Conservation (phyloP, 2,329 filamentous ascomycete species). For the Phoma herbarum region DNA sequence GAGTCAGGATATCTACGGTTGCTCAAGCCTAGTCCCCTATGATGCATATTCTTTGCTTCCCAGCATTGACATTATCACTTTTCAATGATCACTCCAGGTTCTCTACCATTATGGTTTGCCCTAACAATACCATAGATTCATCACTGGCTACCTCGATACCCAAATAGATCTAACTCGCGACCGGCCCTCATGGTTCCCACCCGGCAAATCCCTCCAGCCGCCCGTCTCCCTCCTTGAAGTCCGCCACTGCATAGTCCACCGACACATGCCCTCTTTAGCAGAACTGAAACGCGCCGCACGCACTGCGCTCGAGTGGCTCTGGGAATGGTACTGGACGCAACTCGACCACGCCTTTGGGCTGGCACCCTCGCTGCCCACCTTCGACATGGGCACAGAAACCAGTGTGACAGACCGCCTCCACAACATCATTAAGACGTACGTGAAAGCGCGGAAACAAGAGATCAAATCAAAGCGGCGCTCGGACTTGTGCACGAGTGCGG, state of each 20-base stretch:
- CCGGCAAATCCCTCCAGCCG: slow-evolving; percentile 33
- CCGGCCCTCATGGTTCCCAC: slow-evolving; percentile 38
- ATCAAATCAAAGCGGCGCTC: slow-evolving; percentile 33
- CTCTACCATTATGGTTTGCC: background rate
- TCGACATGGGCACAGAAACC: background rate
- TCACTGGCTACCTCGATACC: slow-evolving; percentile 80
- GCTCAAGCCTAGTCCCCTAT: background rate
- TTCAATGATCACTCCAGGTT: background rate
- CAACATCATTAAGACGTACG: slow-evolving; percentile 46
- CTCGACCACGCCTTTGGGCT: slow-evolving; percentile 51
- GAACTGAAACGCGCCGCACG: slow-evolving; percentile 74
- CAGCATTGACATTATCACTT: background rate
- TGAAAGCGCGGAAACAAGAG: slow-evolving; percentile 43
- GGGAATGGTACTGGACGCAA: slow-evolving; percentile 82
- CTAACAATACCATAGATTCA: slow-evolving; percentile 65
- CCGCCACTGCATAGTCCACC: slow-evolving; percentile 88
- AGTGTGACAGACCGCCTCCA: slow-evolving; percentile 38
- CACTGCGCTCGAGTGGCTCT: slow-evolving; percentile 83
- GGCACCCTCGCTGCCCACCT: background rate
- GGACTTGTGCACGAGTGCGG: slow-evolving; percentile 24
- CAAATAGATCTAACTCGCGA: slow-evolving; percentile 50
- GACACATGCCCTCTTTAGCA: slow-evolving; percentile 79
- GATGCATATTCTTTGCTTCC: background rate
- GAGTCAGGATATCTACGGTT: background rate
- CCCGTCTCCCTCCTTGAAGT: slow-evolving; percentile 84